These are phyloP conservation scores for Hirsutella thompsonii DNA, from an alignment of 2,329 filamentous ascomycete genomes.

Conservation along the genomic window DNA sequence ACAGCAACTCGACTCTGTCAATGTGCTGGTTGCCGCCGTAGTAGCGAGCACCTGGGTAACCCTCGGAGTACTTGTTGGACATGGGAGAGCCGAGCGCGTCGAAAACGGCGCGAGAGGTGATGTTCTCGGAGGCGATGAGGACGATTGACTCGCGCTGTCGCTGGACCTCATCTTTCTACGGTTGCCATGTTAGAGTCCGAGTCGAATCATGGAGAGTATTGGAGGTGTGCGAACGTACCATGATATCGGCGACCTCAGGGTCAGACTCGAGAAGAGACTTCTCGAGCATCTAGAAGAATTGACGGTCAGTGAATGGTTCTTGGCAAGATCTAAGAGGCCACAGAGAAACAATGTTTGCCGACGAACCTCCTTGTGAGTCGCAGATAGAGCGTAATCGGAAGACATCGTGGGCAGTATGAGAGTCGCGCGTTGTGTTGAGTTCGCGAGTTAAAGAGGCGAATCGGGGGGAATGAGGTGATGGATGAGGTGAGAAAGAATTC, in stretches of 20 bases:
- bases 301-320: too few relatives aligned
- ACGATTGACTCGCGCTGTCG: slow-evolving; percentile 97
- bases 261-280: slow-evolving; percentile 85
- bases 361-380: slow-evolving; percentile 41
- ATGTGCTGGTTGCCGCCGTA: slow-evolving; percentile 99
- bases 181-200: slow-evolving; percentile 13
- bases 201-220: background rate
- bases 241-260: slow-evolving; percentile 90
- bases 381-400: slow-evolving; percentile 37
- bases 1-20: slow-evolving; percentile 87
- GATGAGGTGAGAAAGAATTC: too few relatives aligned
- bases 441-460: too few relatives aligned
- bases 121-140: slow-evolving; percentile 97
- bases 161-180: slow-evolving; percentile 79
- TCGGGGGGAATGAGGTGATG: too few relatives aligned
- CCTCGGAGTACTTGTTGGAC: slow-evolving; percentile 99
- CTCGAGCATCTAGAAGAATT: slow-evolving; percentile 88
- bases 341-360: background rate
- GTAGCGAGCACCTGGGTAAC: slow-evolving; percentile 95
- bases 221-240: slow-evolving; percentile 46
- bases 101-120: slow-evolving; percentile 95
- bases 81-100: slow-evolving; percentile 90
- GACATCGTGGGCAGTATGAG: slow-evolving; percentile 22
- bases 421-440: too few relatives aligned
- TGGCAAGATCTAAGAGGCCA: background rate